Conservation (phyloP, 1,284 basidiomycete species). For the Heterobasidion parviporum region DNA sequence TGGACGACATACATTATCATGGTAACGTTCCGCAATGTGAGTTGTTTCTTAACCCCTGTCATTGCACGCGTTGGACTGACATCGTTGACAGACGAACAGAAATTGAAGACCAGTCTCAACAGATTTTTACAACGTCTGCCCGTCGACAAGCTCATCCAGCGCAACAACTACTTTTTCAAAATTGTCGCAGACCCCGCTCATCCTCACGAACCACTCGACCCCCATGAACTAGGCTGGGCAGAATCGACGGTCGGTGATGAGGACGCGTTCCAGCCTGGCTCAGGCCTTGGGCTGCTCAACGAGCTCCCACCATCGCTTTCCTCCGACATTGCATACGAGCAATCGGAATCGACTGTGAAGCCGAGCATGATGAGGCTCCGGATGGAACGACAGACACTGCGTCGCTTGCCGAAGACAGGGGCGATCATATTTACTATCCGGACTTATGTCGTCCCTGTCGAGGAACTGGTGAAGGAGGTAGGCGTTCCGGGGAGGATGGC, state of each 20-base stretch:
- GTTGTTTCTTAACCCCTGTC: conserved; percentile 15
- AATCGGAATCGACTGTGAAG: neutral
- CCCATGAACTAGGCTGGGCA: conserved; percentile 65
- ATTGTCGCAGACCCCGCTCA: conserved; percentile 28
- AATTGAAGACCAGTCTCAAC: conserved; percentile 55
- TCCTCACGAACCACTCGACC: conserved; percentile 27
- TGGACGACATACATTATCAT: conserved; percentile 66
- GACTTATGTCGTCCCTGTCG: conserved; percentile 63
- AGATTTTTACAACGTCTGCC: conserved; percentile 62
- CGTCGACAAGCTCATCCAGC: conserved; percentile 59
- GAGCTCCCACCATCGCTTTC: neutral
- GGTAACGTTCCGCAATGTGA: conserved; percentile 67
- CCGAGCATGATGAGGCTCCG: conserved; percentile 49
- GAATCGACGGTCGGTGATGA: conserved; percentile 58
- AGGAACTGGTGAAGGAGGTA: conserved; percentile 47
- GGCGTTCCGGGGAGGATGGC: conserved; percentile 64
- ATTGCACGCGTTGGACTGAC: neutral
- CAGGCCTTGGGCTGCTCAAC: conserved; percentile 12
- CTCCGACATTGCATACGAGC: neutral
- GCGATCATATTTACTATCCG: conserved; percentile 72
- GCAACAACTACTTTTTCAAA: conserved; percentile 70
- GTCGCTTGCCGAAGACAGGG: conserved; percentile 60
- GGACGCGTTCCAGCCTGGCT: conserved; percentile 34
- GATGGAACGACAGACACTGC: conserved; percentile 66
- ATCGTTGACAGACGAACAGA: conserved; percentile 44